Base-by-base conservation (phyloP, 345 rosid genomes). In the Laguncularia racemosa region DNA sequence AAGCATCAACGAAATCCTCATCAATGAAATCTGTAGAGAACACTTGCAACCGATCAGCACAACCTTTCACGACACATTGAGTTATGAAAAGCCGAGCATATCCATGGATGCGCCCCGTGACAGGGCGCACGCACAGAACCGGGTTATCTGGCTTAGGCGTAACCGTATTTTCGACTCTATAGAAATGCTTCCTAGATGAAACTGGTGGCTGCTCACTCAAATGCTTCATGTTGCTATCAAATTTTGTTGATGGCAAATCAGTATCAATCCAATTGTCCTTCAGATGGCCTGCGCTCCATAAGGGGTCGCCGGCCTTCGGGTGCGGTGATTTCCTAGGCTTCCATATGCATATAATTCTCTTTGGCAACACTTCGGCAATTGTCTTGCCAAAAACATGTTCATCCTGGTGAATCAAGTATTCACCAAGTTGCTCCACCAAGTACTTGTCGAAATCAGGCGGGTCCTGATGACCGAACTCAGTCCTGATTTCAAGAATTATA, bases 221-320 rank as follows among this genome's bases (percentile, higher is more conserved):
- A 68, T 79, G 78, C 72, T 84, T 85, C 57, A 95, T 3, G 61
- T 95, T 95, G 74, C 85, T 84, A 48, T 90, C 88, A 47, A 88
- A 90, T 44, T 95, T 95, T 0, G 95, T 95, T 7, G 81, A 82
- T 1, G 99, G 99, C 59, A 95, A 73, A 66, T 90, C 99, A 0
- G 95, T 95, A 59, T 90, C 96, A 43, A 82, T 76, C 97, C 99
- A 95, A 14, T 90, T 79, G 58, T 95, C 97, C 67, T 84, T 95
- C 62, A 95, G 66, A 33, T 82, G 72, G 16, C 86, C 91, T 0
- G 89, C 52, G 21, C 82, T 77, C 96, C 99, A 95, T 16, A 90
- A 54, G 0, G 87, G 78, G 13, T 76, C 83, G 0, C 97, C 99
- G 0, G 69, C 70, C 61, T 81, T 79, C 0, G 97, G 92, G 61